Percentiles rank a stretch among this genome's conserved stretches.
phyloP scores from a whole-genome alignment of 1,139 yeast species.

The Saccharomycopsis phalli region DNA sequence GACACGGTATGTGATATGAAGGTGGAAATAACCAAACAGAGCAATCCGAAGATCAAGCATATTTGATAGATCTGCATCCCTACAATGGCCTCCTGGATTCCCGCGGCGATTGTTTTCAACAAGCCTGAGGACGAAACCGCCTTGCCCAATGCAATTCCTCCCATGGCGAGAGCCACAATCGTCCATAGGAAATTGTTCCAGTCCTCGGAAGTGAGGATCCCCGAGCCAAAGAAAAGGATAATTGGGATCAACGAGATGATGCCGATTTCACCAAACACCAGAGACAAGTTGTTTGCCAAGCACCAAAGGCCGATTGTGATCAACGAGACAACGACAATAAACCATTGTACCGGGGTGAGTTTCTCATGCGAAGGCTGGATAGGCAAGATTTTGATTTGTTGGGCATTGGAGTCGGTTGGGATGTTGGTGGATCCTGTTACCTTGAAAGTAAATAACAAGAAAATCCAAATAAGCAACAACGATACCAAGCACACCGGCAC shows the following conservation, averaged over 20 bases:
- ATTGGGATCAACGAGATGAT: constrained; percentile 61
- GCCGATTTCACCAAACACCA: constrained; percentile 62
- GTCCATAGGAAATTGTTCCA: constrained; percentile 72
- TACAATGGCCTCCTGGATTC: constrained; percentile 41
- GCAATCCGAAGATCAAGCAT: constrained; percentile 54
- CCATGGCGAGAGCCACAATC: constrained; percentile 69
- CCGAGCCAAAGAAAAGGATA: constrained; percentile 61
- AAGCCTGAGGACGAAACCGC: constrained; percentile 68
- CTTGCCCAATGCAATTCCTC: constrained; percentile 67
- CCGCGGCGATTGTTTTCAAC: constrained; percentile 50
- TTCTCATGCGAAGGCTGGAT: constrained; percentile 41
- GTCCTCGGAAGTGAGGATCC: constrained; percentile 54
- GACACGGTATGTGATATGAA: constrained; percentile 75
- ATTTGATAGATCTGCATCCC: constrained; percentile 52
- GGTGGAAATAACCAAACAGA: constrained; percentile 61
- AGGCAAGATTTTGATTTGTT: constrained; percentile 28
- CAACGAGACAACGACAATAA: constrained; percentile 40
- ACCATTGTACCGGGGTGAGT: constrained; percentile 57
- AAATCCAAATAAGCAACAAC: constrained; percentile 49
- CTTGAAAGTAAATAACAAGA: constrained; percentile 48
- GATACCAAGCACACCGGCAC: constrained; percentile 54
- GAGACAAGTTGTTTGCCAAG: constrained; percentile 47
- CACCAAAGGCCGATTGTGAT: constrained; percentile 66
- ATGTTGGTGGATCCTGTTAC: constrained; percentile 3
- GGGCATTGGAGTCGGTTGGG: background rate